Evolutionary conservation across 2,329 filamentous ascomycete species (phyloP).

Genomic region (Lachnellula willkommii): DNA sequence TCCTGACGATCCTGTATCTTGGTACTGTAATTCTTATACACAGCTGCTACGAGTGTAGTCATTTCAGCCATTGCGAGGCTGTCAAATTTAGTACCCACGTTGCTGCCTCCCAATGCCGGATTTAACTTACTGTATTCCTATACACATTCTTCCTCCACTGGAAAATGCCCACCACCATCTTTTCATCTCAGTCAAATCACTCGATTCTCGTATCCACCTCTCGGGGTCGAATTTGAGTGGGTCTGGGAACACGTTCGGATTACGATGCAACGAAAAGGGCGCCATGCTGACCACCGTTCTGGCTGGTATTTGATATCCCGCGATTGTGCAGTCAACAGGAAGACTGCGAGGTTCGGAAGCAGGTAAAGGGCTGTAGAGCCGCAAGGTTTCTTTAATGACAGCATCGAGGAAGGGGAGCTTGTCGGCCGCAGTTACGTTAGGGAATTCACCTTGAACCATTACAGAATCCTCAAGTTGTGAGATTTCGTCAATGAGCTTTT

Average conservation of each 20-base stretch:
- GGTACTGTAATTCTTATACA: constrained; percentile 42
- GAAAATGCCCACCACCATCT: constrained; percentile 62
- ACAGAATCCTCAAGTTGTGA: constrained; percentile 22
- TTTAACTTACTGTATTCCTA: constrained; percentile 42
- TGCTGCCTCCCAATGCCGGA: too few relatives aligned
- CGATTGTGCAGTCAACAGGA: constrained; percentile 32
- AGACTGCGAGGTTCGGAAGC: constrained; percentile 44
- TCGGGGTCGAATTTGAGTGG: constrained; percentile 44
- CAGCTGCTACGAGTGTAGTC: constrained; percentile 40
- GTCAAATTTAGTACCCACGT: too few relatives aligned
- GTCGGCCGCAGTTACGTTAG: constrained; percentile 29
- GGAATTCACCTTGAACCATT: constrained; percentile 30
- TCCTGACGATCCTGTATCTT: constrained; percentile 28
- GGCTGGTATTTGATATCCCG: constrained; percentile 39
- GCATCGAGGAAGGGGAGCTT: constrained; percentile 42
- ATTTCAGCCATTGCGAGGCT: constrained; percentile 48
- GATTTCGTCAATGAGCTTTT: constrained; percentile 41
- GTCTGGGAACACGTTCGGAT: constrained; percentile 42
- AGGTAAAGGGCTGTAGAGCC: constrained; percentile 47
- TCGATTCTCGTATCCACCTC: constrained; percentile 43
- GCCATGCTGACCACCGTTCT: constrained; percentile 46
- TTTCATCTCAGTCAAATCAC: constrained; percentile 31
- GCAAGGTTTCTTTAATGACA: constrained; percentile 45
- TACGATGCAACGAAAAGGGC: constrained; percentile 48
- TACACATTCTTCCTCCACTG: constrained; percentile 60